Evolutionary conservation across 2,329 filamentous ascomycete species (phyloP).

Genomic region (Botrytis tulipae): DNA sequence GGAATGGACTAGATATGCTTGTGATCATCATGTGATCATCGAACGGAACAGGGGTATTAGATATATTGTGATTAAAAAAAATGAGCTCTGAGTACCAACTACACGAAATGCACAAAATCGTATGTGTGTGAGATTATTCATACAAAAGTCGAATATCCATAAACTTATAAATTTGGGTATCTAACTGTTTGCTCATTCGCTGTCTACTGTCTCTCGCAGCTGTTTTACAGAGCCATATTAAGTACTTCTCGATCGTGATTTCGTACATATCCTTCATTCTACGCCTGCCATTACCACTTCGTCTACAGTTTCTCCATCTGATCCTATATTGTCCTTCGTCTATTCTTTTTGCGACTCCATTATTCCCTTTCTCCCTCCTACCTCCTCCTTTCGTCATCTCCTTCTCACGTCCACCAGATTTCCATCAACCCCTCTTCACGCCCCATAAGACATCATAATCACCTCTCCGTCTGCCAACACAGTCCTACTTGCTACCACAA

Average conservation of each 20-base stretch:
- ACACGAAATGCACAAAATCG: background rate
- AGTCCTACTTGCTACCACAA: background rate
- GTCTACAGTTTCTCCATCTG: background rate
- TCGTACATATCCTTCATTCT: background rate
- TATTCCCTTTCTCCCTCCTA: background rate
- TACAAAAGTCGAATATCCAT: background rate
- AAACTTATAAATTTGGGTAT: background rate
- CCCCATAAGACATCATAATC: slow-evolving; percentile 1
- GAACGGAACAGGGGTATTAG: background rate
- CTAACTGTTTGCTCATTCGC: background rate
- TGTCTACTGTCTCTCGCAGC: background rate
- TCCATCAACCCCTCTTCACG: no score
- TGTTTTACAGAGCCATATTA: background rate
- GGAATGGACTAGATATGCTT: background rate
- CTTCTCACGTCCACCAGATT: no score
- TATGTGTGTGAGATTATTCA: background rate
- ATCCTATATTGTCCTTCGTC: fast-evolving
- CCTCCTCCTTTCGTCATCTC: background rate
- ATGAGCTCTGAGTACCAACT: background rate
- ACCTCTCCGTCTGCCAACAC: slow-evolving; percentile 6
- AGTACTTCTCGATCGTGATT: background rate
- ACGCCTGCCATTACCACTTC: background rate
- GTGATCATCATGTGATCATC: background rate
- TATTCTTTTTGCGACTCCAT: background rate
- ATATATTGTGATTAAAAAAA: background rate